phyloP scores from a whole-genome alignment of 2,329 filamentous ascomycete species.

The Mycosphaerella sp. region DNA sequence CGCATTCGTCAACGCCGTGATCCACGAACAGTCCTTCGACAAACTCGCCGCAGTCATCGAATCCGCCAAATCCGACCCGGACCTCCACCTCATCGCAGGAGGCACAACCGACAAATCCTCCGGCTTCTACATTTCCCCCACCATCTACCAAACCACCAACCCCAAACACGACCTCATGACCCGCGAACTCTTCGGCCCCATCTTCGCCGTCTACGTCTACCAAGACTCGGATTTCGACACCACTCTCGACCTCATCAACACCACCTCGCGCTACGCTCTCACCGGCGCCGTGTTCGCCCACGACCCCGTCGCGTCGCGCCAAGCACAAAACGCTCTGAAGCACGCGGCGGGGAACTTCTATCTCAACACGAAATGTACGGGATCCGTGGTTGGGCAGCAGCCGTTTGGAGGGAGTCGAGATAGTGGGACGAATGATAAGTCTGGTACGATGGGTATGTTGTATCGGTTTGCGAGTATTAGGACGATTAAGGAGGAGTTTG shows the following conservation, averaged over 20 bases:
- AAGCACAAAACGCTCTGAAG: constrained; percentile 63
- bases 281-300: constrained; percentile 69
- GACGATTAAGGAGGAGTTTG: constrained; percentile 51
- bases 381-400: constrained; percentile 37
- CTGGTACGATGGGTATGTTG: constrained; percentile 47
- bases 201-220: constrained; percentile 69
- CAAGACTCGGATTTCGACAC: constrained; percentile 51
- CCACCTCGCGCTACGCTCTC: constrained; percentile 62
- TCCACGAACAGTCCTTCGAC: constrained; percentile 72
- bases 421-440: constrained; percentile 52
- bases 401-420: constrained; percentile 46
- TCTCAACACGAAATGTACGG: constrained; percentile 69
- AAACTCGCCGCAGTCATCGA: constrained; percentile 71
- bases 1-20: constrained; percentile 81
- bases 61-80: constrained; percentile 63
- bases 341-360: constrained; percentile 76
- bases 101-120: constrained; percentile 69
- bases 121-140: constrained; percentile 78
- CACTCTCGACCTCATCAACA: constrained; percentile 58
- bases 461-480: constrained; percentile 50
- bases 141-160: constrained; percentile 68
- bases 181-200: constrained; percentile 74
- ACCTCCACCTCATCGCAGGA: constrained; percentile 65
- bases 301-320: constrained; percentile 58
- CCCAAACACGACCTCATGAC: constrained; percentile 66